Conservation (phyloP, 345 rosid genomes). For the Euphorbia lathyris region DNA sequence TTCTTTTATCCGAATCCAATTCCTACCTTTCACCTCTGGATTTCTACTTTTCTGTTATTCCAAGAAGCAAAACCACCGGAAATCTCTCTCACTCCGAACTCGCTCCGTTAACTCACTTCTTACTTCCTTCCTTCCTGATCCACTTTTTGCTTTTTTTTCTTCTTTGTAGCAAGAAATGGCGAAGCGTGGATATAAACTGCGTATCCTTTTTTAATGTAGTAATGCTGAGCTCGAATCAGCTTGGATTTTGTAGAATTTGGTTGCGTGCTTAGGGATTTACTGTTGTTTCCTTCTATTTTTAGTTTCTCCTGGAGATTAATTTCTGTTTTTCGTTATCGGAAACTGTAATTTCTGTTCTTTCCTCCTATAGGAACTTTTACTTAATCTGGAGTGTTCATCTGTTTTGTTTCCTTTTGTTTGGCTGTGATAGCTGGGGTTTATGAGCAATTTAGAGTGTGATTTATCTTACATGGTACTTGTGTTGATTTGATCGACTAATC, state of each 20-base stretch:
- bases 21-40: conserved; percentile 36
- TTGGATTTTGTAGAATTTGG: neutral
- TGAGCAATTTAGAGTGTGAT: too few species aligned
- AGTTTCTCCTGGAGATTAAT: neutral
- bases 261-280: neutral
- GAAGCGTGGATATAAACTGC: conserved; percentile 95
- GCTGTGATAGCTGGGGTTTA: neutral
- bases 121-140: neutral
- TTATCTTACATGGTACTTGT: too few species aligned
- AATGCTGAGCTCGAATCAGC: conserved; percentile 19
- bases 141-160: neutral
- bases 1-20: conserved; percentile 31
- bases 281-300: neutral
- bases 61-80: neutral
- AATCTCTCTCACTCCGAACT: neutral
- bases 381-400: too few species aligned
- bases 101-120: conserved; percentile 16
- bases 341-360: neutral
- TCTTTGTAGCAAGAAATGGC: conserved; percentile 41
- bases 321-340: conserved; percentile 1
- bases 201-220: conserved; percentile 56
- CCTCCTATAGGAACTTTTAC: neutral
- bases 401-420: neutral
- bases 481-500: too few species aligned
- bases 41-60: conserved; percentile 24